Conservation (phyloP, 106 monocot species). For the Dactylorhiza incarnata region DNA sequence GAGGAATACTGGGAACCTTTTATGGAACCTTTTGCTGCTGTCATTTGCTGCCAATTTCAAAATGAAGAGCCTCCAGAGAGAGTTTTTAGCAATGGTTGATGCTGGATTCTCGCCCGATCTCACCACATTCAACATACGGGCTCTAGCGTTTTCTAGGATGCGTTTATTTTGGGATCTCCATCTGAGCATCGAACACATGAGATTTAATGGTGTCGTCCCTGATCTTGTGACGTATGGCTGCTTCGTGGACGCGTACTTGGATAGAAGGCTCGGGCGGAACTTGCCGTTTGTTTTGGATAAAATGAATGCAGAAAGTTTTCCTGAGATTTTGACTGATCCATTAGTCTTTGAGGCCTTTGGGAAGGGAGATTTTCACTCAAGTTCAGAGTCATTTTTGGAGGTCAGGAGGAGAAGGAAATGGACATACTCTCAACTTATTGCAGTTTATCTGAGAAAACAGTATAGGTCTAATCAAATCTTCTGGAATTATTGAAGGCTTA, state of each 20-base stretch:
- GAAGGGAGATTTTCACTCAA: slow-evolving; percentile 86
- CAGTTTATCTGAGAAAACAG: slow-evolving; percentile 49
- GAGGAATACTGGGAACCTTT: slow-evolving; percentile 68
- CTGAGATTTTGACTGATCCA: slow-evolving; percentile 59
- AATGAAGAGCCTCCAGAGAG: slow-evolving; percentile 93
- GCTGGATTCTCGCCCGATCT: slow-evolving; percentile 79
- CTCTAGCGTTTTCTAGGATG: slow-evolving; percentile 85
- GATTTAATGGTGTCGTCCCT: slow-evolving; percentile 34
- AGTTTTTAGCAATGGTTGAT: slow-evolving; percentile 70
- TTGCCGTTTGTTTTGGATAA: slow-evolving; percentile 50
- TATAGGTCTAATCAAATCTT: slow-evolving; percentile 78
- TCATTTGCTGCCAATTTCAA: slow-evolving; percentile 93
- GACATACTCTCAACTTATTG: slow-evolving; percentile 62
- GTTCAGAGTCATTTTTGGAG: slow-evolving; percentile 60
- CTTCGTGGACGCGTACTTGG: slow-evolving; percentile 72
- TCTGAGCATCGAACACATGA: slow-evolving; percentile 83
- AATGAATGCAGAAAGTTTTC: slow-evolving; percentile 25
- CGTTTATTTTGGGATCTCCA: slow-evolving; percentile 97
- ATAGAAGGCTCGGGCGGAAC: slow-evolving; percentile 73
- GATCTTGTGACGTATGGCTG: slow-evolving; percentile 94
- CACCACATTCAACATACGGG: slow-evolving; percentile 74
- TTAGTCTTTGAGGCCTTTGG: slow-evolving; percentile 86
- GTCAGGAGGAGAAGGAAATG: slow-evolving; percentile 27
- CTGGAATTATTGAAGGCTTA: slow-evolving; percentile 77
- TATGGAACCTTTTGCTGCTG: slow-evolving; percentile 83